Evolutionary conservation across 2,329 filamentous ascomycete species (phyloP).

Genomic region (Dothistroma pini): DNA sequence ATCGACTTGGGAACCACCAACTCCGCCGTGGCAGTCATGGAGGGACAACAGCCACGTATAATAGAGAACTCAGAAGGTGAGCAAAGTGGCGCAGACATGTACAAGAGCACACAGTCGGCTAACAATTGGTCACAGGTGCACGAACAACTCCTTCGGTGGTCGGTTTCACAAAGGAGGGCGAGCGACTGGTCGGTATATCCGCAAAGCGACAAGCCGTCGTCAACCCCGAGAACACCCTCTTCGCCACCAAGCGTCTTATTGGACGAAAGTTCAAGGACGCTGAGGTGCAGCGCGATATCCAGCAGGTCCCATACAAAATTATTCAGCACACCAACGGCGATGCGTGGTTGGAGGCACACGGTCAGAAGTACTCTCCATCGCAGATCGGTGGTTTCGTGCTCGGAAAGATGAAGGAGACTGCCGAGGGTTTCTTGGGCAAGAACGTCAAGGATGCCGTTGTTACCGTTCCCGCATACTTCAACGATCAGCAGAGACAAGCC

Average conservation of each 20-base stretch:
- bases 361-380: conserved; percentile 95
- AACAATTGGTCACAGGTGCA: conserved; percentile 56
- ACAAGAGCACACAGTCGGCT: conserved; percentile 11
- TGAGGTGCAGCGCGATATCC: conserved; percentile 94
- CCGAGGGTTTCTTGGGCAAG: conserved; percentile 87
- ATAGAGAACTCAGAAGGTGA: conserved; percentile 96
- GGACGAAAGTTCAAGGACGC: conserved; percentile 92
- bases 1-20: conserved; percentile 98
- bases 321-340: conserved; percentile 95
- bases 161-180: conserved; percentile 90
- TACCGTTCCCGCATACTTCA: conserved; percentile 97
- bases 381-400: conserved; percentile 96
- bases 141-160: conserved; percentile 92
- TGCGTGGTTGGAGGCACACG: conserved; percentile 90
- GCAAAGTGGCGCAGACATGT: conserved; percentile 24
- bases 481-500: conserved; percentile 94
- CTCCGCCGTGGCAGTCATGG: conserved; percentile 96
- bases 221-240: conserved; percentile 97
- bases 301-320: conserved; percentile 98
- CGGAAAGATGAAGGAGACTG: conserved; percentile 99
- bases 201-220: conserved; percentile 98
- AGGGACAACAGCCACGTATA: conserved; percentile 91
- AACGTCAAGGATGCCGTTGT: conserved; percentile 93
- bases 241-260: conserved; percentile 98
- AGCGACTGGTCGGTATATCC: conserved; percentile 93